Conservation (phyloP, 2,329 filamentous ascomycete genomes). For the Hypoxylon sp. region DNA sequence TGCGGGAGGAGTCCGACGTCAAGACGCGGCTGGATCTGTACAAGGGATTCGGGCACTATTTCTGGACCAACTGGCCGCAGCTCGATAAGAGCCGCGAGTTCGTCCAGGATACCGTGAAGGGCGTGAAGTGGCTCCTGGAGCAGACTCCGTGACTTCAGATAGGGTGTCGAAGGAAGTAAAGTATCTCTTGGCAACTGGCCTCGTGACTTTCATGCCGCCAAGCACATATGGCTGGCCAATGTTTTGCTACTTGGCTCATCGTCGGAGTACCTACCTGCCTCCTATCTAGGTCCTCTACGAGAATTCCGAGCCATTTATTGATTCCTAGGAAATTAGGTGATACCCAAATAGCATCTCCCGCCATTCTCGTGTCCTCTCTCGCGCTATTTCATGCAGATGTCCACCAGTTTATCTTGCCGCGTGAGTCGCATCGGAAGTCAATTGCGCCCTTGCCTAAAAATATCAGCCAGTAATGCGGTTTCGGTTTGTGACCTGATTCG, state of each 20-base stretch:
- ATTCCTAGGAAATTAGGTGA: neutral
- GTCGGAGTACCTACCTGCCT: neutral
- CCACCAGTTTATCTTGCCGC: too few species aligned
- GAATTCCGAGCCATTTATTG: too few species aligned
- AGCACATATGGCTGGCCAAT: too few species aligned
- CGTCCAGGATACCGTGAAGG: conserved; percentile 40
- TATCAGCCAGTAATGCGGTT: conserved; percentile 1
- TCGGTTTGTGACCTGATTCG: conserved; percentile 11
- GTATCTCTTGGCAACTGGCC: neutral
- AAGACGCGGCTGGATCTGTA: conserved; percentile 52
- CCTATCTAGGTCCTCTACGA: too few species aligned
- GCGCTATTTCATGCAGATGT: too few species aligned
- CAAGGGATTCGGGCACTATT: conserved; percentile 40
- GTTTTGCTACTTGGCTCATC: too few species aligned
- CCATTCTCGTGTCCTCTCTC: neutral
- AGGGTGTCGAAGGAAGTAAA: neutral
- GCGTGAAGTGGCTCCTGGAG: conserved; percentile 41
- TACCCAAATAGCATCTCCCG: neutral
- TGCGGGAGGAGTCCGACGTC: conserved; percentile 53
- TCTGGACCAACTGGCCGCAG: conserved; percentile 42
- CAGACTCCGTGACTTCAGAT: conserved; percentile 17
- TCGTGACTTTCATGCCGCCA: neutral
- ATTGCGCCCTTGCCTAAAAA: conserved; percentile 19
- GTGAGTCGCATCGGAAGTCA: conserved; percentile 30
- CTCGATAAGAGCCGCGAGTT: conserved; percentile 36